Evolutionary conservation across 2,329 filamentous ascomycete genomes (phyloP).

Genomic region (Colletotrichum sublineola): DNA sequence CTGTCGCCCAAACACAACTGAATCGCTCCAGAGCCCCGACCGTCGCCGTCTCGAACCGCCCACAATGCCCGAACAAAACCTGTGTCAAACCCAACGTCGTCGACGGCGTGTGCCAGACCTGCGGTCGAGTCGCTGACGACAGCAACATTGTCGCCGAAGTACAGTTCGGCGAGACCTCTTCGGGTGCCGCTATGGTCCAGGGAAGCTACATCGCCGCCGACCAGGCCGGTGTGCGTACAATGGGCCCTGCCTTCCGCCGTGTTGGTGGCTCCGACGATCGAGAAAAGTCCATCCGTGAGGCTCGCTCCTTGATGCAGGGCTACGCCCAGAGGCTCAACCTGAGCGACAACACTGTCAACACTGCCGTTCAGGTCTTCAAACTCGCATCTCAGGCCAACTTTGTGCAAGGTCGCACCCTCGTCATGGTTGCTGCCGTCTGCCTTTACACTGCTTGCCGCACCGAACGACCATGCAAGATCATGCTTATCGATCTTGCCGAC

Average conservation of each 20-base stretch:
- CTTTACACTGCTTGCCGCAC: constrained; percentile 90
- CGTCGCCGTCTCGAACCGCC: constrained; percentile 53
- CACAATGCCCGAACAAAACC: constrained; percentile 69
- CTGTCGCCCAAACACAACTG: constrained; percentile 38
- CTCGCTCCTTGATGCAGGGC: constrained; percentile 70
- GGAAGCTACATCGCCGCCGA: constrained; percentile 89
- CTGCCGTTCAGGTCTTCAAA: constrained; percentile 81
- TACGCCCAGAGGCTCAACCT: constrained; percentile 72
- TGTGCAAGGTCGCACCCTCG: constrained; percentile 86
- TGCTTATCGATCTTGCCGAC: constrained; percentile 97
- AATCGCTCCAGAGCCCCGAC: constrained; percentile 47
- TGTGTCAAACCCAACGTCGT: constrained; percentile 73
- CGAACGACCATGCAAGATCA: constrained; percentile 82
- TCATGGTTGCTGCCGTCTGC: constrained; percentile 89
- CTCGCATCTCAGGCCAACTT: constrained; percentile 81
- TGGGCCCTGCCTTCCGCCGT: constrained; percentile 73
- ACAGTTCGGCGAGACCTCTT: constrained; percentile 88
- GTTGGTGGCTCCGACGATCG: constrained; percentile 70
- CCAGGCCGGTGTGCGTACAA: constrained; percentile 81
- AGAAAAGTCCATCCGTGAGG: constrained; percentile 72
- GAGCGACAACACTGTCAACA: constrained; percentile 70
- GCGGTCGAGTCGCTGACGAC: constrained; percentile 86
- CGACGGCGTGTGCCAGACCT: constrained; percentile 82
- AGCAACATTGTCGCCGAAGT: constrained; percentile 93
- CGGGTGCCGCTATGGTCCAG: constrained; percentile 89